Percentiles rank a stretch among this genome's conserved stretches.
Conservation (phyloP, 2,329 filamentous ascomycete genomes). For the Aureobasidium melanogenum region DNA sequence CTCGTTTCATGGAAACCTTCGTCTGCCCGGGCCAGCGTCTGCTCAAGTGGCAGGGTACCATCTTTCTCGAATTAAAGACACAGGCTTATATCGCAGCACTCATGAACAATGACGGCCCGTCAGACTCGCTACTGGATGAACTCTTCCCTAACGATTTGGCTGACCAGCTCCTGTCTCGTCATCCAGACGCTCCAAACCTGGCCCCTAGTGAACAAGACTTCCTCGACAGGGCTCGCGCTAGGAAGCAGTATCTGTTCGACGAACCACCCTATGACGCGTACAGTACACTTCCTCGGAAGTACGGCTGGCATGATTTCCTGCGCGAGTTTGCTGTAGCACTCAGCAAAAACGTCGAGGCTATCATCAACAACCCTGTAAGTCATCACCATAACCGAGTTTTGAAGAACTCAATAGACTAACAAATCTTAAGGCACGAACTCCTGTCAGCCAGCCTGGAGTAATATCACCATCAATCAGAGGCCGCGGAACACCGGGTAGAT, state of each 20-base stretch:
- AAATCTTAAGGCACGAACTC: constrained; percentile 2
- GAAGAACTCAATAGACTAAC: not conserved
- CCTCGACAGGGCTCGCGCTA: constrained; percentile 43
- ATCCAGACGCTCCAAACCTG: constrained; percentile 44
- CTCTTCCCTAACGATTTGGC: constrained; percentile 52
- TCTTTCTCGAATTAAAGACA: constrained; percentile 58
- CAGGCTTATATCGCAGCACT: constrained; percentile 57
- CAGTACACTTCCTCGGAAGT: constrained; percentile 47
- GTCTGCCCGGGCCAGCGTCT: constrained; percentile 50
- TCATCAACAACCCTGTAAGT: constrained; percentile 24
- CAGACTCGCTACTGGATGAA: constrained; percentile 49
- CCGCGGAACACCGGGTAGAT: not conserved
- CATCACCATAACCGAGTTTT: too few relatives aligned
- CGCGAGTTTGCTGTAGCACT: constrained; percentile 50
- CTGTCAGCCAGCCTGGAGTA: not conserved
- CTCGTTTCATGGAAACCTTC: constrained; percentile 56
- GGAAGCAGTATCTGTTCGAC: constrained; percentile 48
- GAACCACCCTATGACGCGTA: constrained; percentile 35
- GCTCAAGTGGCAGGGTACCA: constrained; percentile 49
- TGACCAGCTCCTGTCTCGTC: constrained; percentile 43
- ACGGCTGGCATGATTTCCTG: constrained; percentile 56
- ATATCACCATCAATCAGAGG: not conserved
- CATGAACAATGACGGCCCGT: constrained; percentile 45
- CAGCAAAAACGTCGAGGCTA: constrained; percentile 46
- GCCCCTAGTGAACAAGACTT: constrained; percentile 53